Base-by-base conservation (phyloP, 164 flowering plant species). In the Chimonanthus salicifolius region DNA sequence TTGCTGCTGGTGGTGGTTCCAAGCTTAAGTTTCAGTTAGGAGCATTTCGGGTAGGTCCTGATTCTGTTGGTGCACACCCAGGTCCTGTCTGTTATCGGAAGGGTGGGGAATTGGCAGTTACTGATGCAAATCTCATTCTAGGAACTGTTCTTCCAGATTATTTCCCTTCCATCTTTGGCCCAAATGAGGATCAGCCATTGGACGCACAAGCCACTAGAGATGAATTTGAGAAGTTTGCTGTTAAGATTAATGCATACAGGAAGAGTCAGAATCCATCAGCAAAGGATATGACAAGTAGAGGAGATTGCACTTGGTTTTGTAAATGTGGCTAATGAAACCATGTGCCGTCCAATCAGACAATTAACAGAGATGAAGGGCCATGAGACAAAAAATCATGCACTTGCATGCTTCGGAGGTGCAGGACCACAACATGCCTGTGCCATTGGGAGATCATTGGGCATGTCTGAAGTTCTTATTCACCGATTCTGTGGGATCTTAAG, bases 371-470 rank as follows among this genome's bases (percentile, higher is more conserved):
- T 95, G 98, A 95, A 93, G 77, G 99, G 99, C 67, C 97, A 95
- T 74, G 99, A 95, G 78, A 95, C 99, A 20, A 88, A 82, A 82
- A 87, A 90, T 80, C 99, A 95, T 77, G 90, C 94, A 58, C 97
- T 95, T 80, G 99, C 92, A 78, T 93, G 99, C 86, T 95, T 93
- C 81, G 98, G 98, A 46, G 99, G 99, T 76, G 99, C 98, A 62
- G 99, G 99, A 9, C 99, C 99, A 10, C 99, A 95, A 62, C 99
- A 92, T 81, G 97, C 98, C 5, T 95, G 99, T 84, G 93, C 99
- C 58, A 93, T 95, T 83, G 98, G 97, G 11, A 82, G 97, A 76
- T 89, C 94, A 33, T 74, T 95, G 82, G 97, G 99, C 11, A 93
- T 95, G 99, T 87, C 86, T 76, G 95, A 95, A 79, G 97, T 95